phyloP scores from a whole-genome alignment of 306 rosid genomes.

The Vigna angularis region DNA sequence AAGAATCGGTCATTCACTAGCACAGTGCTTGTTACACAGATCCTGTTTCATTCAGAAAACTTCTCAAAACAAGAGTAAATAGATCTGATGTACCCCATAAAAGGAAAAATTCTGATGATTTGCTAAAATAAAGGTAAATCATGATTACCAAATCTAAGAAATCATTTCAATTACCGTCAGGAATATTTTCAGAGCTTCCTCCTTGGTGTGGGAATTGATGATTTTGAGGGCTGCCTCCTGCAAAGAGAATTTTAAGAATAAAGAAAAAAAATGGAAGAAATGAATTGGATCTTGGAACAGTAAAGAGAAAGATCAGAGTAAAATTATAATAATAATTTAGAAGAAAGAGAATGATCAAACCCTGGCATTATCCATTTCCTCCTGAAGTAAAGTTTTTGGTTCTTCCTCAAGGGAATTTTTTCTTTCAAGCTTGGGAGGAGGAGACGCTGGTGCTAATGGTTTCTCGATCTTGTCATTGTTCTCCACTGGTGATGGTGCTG shows the following conservation, averaged over 20 bases:
- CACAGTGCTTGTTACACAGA: not conserved
- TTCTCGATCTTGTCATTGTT: not conserved
- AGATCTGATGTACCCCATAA: not conserved
- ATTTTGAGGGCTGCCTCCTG: conserved; percentile 52
- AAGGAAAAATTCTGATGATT: not conserved
- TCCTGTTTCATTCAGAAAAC: conserved; percentile 23
- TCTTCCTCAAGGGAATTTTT: conserved; percentile 51
- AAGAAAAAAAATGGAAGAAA: not conserved
- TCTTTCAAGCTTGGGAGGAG: conserved; percentile 44
- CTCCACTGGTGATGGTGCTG: not conserved
- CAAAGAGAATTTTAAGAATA: not conserved
- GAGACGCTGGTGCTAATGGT: not conserved
- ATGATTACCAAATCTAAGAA: not conserved
- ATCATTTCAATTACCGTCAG: conserved; percentile 36
- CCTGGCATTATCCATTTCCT: conserved; percentile 51
- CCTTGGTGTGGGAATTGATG: conserved; percentile 42
- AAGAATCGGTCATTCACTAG: not conserved
- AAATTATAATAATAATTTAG: not conserved
- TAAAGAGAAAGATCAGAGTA: not conserved
- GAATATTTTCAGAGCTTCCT: conserved; percentile 55
- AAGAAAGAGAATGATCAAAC: conserved; percentile 23
- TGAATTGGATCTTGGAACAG: not conserved
- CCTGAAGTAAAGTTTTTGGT: conserved; percentile 51
- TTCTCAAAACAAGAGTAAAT: not conserved
- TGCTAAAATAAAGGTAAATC: not conserved